Conservation (phyloP, 176 grass and related monocot genomes). For the Aegilops longissima region DNA sequence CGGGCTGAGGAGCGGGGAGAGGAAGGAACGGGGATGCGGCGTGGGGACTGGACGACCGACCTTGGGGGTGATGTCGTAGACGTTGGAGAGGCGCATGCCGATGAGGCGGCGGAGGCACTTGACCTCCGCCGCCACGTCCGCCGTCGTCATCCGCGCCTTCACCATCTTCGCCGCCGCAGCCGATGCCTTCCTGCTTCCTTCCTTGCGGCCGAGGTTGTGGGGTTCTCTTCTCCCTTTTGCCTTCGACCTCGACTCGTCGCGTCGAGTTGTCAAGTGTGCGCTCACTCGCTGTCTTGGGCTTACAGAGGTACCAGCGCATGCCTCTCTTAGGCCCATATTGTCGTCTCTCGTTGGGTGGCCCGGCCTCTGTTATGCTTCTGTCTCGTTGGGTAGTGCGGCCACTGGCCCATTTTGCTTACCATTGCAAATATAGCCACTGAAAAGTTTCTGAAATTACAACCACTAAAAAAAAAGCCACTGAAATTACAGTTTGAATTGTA, state of each 20-base stretch:
- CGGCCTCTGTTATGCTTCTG: no score
- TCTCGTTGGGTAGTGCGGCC: not conserved
- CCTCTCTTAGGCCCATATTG: no score
- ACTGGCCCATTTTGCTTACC: not conserved
- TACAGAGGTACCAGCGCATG: not conserved
- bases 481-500: not conserved
- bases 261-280: not conserved
- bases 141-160: conserved; percentile 96
- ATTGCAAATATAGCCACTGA: not conserved
- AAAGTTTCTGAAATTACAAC: not conserved
- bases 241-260: not conserved
- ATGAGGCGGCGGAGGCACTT: conserved; percentile 98
- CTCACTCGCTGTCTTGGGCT: not conserved
- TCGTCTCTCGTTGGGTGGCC: no score
- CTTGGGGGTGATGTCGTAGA: conserved; percentile 97
- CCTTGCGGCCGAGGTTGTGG: conserved; percentile 1
- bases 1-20: not conserved
- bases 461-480: not conserved
- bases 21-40: not conserved
- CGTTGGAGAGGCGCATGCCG: conserved; percentile 98
- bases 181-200: conserved; percentile 7
- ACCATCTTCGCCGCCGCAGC: conserved; percentile 62
- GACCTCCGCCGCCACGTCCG: conserved; percentile 97
- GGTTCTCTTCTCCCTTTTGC: not conserved
- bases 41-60: not conserved